These are phyloP conservation scores for Lolium rigidum DNA, from an alignment of 176 grass and related monocot species.

Conservation along the genomic window DNA sequence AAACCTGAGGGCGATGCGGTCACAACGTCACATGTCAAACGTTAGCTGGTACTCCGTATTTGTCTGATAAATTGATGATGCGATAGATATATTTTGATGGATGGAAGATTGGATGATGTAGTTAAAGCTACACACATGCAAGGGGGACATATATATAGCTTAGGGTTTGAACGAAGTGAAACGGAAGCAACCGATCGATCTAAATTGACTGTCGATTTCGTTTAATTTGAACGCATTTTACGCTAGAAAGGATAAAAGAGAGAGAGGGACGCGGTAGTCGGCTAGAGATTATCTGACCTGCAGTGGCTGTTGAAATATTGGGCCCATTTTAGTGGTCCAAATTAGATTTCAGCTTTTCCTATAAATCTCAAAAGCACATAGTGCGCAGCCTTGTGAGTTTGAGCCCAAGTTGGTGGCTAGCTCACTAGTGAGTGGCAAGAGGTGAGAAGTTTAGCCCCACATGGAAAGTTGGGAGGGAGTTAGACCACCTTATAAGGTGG, in stretches of 20 bases:
- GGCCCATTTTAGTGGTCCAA: no score
- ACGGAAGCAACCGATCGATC: slow-evolving; percentile 49
- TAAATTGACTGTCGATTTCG: not conserved
- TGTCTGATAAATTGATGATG: slow-evolving; percentile 23
- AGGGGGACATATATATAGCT: slow-evolving; percentile 41
- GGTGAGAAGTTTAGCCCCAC: no score
- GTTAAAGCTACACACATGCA: slow-evolving; percentile 30
- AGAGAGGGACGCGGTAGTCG: not conserved
- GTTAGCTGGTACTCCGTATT: slow-evolving; percentile 43
- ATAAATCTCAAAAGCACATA: no score
- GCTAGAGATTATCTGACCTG: no score
- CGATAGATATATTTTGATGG: slow-evolving; percentile 31
- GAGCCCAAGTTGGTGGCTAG: no score
- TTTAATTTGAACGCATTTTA: slow-evolving; percentile 1
- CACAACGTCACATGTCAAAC: slow-evolving; percentile 36
- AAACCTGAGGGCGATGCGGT: not conserved
- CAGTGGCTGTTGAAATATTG: no score
- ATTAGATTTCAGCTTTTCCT: no score
- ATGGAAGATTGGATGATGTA: slow-evolving; percentile 19
- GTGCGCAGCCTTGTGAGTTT: no score
- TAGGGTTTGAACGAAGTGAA: slow-evolving; percentile 60
- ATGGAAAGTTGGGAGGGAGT: no score
- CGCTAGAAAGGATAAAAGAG: slow-evolving; percentile 10
- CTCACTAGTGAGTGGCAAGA: no score
- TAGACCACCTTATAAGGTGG: no score